phyloP scores from a whole-genome alignment of 179 eudicot species.

The Beta corolliflora region DNA sequence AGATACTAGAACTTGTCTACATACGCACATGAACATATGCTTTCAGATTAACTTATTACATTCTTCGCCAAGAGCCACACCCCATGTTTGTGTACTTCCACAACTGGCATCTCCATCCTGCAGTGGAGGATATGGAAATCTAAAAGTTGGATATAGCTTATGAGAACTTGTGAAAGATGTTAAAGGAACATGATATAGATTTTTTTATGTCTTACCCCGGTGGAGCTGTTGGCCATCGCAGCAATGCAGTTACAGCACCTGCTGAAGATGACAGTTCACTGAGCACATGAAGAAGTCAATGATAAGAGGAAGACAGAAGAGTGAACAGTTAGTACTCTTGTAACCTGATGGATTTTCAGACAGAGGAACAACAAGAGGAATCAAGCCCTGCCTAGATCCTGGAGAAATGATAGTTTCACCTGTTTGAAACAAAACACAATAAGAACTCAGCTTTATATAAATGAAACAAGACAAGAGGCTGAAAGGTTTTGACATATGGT shows the following conservation, averaged over 20 bases:
- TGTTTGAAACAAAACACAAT: slow-evolving; percentile 30
- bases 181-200: slow-evolving; percentile 10
- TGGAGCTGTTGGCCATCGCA: slow-evolving; percentile 98
- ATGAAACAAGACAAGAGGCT: not conserved
- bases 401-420: slow-evolving; percentile 82
- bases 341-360: slow-evolving; percentile 66
- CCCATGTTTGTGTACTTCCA: slow-evolving; percentile 79
- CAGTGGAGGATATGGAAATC: slow-evolving; percentile 18
- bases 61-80: slow-evolving; percentile 95
- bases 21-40: slow-evolving; percentile 45
- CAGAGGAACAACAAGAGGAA: slow-evolving; percentile 85
- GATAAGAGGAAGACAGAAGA: not conserved
- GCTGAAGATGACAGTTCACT: slow-evolving; percentile 15
- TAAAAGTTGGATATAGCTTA: slow-evolving; percentile 14
- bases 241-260: slow-evolving; percentile 77
- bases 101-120: slow-evolving; percentile 99
- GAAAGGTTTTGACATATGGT: not conserved
- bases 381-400: slow-evolving; percentile 71
- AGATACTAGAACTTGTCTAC: slow-evolving; percentile 27
- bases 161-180: slow-evolving; percentile 14
- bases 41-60: slow-evolving; percentile 68
- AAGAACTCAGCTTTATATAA: not conserved
- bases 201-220: slow-evolving; percentile 59
- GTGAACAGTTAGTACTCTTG: not conserved
- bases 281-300: slow-evolving; percentile 13